Base-by-base conservation (phyloP, 164 flowering plant species). In the Liriodendron chinense region DNA sequence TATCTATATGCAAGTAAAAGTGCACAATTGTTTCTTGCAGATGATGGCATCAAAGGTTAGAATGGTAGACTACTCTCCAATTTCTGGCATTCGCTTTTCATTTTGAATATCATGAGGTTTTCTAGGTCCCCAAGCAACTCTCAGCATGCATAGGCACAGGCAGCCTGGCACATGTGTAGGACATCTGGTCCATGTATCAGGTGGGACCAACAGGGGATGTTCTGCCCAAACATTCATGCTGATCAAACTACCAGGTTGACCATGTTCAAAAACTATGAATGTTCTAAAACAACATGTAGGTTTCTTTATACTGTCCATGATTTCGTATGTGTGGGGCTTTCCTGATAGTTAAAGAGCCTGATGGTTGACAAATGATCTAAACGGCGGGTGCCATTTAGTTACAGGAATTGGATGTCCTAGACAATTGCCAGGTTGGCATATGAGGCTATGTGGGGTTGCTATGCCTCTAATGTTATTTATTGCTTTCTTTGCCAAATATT, bases 1-100 rank as follows among this genome's bases (percentile, higher is more conserved):
- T 90, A 76, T 75, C 75, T 96, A n/a, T 92, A 87, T 73, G 91
- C 95, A 10, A 92, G 99, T 81, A 80, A 74, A 83, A 64, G 67
- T 68, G 99, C 97, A 24, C 64, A 75, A 49, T 79, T 95, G 74
- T 79, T 77, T 3, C 57, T 83, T 53, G 67, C 80, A 10, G 80
- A 78, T 22, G 79, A 75, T 48, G 91, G 80, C 56, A 77, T 95
- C 75, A 74, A 83, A 92, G 98, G 98, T 95, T 57, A 68, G 73
- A 34, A 67, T 22, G 7, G 18, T 16, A 74, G 18, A 43, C n/a
- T 26, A 20, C 62, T 78, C n/a, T 9, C 13, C 6, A 20, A 1
- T 71, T 61, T 69, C 1, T 5, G 24, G 5, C 59, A 12, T 25
- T 68, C 47, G 13, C 47, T 25, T 20, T 18, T 24, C 49, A 34